Base-by-base conservation (phyloP, 2,329 filamentous ascomycete genomes). In the Madurella fahalii region DNA sequence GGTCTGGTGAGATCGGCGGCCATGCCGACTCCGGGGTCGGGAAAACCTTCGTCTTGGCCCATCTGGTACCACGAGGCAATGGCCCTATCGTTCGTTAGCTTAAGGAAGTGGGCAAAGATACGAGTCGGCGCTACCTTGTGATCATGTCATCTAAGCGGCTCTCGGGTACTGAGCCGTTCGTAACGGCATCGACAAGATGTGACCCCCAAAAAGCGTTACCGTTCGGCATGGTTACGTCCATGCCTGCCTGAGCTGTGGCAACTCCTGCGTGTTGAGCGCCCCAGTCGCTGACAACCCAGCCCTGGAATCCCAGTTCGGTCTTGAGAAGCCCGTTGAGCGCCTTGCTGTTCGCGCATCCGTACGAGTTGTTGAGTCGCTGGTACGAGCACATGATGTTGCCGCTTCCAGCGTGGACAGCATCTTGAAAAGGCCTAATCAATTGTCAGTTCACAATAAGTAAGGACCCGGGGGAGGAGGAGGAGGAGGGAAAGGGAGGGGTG, bases 201-300 rank as follows among this genome's bases (percentile, higher is more conserved):
- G 66, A 58, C 12, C 73, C 70, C 77, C 77, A 82, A 50, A 70
- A 72, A 0, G 56, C 47, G 3, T 63, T 63, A 1, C 64, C 69
- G 9, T 58, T 69, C 0, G 85, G 85, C 87, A 90, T 90, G 11
- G 78, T 80, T 79, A 89, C 83, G 64, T 90, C 87, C 30, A 91
- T 67, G 30, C 87, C 88, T 2, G 85, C 83, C 52, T 85, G 70
- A 1, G 85, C 77, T 4, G 78, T 78, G 1, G 77, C 77, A 11
- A 86, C 78, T 37, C 85, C 85, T 0, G 81, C 73, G 59, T 87
- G 84, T 52, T 87, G 84, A 1, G 84, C 86, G 32, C 71, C 68
- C 84, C 86, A 90, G 64, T 90, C 87, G 0, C 80, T 78, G 40
- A 86, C 78, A 1, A 89, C 79, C 60, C 85, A 88, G 0, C 86